phyloP scores from a whole-genome alignment of 208 protist genomes.

The Trypanosomatidae sp. region DNA sequence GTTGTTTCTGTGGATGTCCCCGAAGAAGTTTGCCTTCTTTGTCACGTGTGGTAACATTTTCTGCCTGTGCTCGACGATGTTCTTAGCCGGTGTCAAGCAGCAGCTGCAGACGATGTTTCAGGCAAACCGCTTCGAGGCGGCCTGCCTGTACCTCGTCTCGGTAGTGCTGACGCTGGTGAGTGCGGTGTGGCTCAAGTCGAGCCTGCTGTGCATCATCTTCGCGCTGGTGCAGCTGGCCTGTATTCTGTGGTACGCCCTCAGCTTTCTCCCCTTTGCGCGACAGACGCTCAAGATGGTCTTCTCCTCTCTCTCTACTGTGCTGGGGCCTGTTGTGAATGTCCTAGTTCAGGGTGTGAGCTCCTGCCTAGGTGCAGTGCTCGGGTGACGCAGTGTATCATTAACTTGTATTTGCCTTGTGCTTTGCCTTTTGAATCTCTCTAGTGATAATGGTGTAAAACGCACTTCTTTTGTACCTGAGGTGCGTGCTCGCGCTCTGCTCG shows the following conservation, averaged over 20 bases:
- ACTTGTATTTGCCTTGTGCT: too few species aligned
- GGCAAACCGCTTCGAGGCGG: conserved; percentile 71
- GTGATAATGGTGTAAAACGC: too few species aligned
- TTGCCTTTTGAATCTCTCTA: too few species aligned
- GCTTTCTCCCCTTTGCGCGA: conserved; percentile 87
- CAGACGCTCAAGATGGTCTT: conserved; percentile 45
- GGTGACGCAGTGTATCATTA: too few species aligned
- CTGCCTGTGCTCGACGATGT: conserved; percentile 76
- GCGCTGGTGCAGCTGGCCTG: conserved; percentile 56
- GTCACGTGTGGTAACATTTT: conserved; percentile 88
- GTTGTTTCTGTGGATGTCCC: conserved; percentile 50
- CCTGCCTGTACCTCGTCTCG: conserved; percentile 70
- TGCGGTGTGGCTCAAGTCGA: conserved; percentile 59
- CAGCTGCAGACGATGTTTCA: conserved; percentile 83
- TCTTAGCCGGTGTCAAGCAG: conserved; percentile 74
- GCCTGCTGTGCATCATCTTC: conserved; percentile 60
- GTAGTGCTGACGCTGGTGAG: conserved; percentile 70
- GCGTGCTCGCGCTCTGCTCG: too few species aligned
- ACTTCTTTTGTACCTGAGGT: too few species aligned
- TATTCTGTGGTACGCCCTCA: conserved; percentile 89
- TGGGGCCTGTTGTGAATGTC: conserved; percentile 28
- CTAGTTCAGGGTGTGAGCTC: conserved; percentile 22
- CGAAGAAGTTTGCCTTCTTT: conserved; percentile 92
- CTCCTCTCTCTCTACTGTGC: conserved; percentile 20
- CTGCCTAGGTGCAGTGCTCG: conserved; percentile 19